Percentiles rank a stretch among this genome's conserved stretches.
phyloP scores from a whole-genome alignment of 768 basidiomycete genomes.

The Lactarius sp. region DNA sequence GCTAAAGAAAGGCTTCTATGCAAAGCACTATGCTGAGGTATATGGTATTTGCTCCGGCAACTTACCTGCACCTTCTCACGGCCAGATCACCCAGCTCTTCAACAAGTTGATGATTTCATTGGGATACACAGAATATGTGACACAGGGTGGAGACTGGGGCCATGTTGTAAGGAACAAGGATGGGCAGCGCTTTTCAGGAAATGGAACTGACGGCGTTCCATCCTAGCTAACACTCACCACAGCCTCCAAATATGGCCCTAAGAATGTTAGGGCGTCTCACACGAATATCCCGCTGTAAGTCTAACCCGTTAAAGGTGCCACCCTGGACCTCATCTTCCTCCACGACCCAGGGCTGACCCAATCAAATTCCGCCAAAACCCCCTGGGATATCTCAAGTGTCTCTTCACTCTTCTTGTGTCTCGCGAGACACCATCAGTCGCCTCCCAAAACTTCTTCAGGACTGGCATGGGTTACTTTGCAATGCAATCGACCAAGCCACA shows the following conservation, averaged over 20 bases:
- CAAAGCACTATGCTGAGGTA: constrained; percentile 54
- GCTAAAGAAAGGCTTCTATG: constrained; percentile 46
- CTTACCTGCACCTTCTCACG: not conserved
- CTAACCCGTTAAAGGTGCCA: not conserved
- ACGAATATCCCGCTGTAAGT: constrained; percentile 33
- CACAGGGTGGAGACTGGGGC: constrained; percentile 50
- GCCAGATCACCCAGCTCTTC: constrained; percentile 9
- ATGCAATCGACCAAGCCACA: constrained; percentile 35
- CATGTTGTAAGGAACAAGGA: constrained; percentile 28
- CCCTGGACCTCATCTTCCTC: not conserved
- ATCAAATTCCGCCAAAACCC: constrained; percentile 26
- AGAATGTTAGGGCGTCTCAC: constrained; percentile 34
- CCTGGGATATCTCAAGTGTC: constrained; percentile 29
- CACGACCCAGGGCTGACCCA: not conserved
- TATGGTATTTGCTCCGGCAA: not conserved
- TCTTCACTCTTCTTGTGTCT: constrained; percentile 31
- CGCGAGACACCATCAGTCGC: constrained; percentile 30
- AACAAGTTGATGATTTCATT: constrained; percentile 28
- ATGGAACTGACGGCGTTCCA: not conserved
- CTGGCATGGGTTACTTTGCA: constrained; percentile 32
- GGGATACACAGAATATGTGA: constrained; percentile 35
- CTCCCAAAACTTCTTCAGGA: constrained; percentile 21
- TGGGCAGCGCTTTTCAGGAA: not conserved
- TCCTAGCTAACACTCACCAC: constrained; percentile 30
- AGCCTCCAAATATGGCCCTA: constrained; percentile 29